Base-by-base conservation (phyloP, 257 asterid species). In the Nicotiana sylvestris region DNA sequence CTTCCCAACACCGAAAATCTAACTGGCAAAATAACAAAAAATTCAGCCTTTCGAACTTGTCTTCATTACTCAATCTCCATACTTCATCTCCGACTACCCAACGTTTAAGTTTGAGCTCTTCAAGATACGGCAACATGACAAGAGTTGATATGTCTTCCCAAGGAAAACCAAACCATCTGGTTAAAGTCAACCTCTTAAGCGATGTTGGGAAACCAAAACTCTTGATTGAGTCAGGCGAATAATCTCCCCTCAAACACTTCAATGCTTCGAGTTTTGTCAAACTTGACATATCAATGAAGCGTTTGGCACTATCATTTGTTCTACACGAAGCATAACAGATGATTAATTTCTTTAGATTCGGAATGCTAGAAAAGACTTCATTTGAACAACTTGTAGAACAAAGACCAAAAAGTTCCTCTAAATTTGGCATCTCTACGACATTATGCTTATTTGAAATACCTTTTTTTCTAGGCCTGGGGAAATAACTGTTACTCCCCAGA, bases 161-260 rank as follows among this genome's bases (percentile, higher is more conserved):
- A 18, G 2, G 1, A 78, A 58, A 12, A 5, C 4, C 0, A 2
- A 0, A 0, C 4, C n/a, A 1, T 0, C 5, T 1, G 33, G n/a
- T 3, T 17, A 78, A 33, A 0, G 33, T 5, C 70, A 78, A 30
- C 35, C 25, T 78, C 70, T 3, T 78, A n/a, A 78, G 37, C 11
- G 51, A 39, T 58, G 53, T 0, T 30, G 68, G 66, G 7, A 70
- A 5, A 55, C 2, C 1, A 17, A 78, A 16, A 9, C 12, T 3
- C 6, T 35, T 49, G 10, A 35, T 35, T 35, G 7, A 35, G 7
- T 35, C 7, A 5, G 39, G 39, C 7, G 7, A 35, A 35, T 35
- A 35, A 35, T 35, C 7, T 35, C 39, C 39, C 39, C 39, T 35
- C 39, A 35, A 35, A 43, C 11, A 43, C 2, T 43, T 6, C 43